Evolutionary conservation across 1,284 basidiomycete species (phyloP), one percentile per base, ranked within the genome.

Genomic region (Cryptococcus jaspeensis): DNA sequence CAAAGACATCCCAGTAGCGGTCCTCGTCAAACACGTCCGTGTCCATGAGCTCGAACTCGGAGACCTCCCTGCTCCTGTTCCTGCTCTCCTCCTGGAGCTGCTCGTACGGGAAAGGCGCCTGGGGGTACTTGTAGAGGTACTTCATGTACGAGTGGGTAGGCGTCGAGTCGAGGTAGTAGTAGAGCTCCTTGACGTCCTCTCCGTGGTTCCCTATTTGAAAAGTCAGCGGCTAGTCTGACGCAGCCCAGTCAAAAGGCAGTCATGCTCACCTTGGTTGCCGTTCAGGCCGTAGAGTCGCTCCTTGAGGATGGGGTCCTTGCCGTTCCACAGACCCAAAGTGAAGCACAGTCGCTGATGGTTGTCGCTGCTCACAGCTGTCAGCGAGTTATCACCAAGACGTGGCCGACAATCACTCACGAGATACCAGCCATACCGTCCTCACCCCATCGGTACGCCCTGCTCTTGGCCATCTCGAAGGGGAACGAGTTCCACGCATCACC

Each of bases 71-170:
- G 65, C 85, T 85, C 48, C 95, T 84, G 69, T 87, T 84, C 65
- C 85, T 80, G 71, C 88, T 94, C 80, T 98, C 93, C 51, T 83
- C 80, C 15, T 94, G 88, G 52, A 99, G 85, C 65, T 96, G 84
- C 73, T 97, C 92, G 79, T 99, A 99, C 0, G 95, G 95, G 78
- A 85, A 99, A 45, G 83, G 81, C 63, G 85, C 82, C 77, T 99
- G 95, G 15, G 95, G 94, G 70, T 98, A 98, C 78, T 98, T 98
- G 86, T 97, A 97, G 58, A 97, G 80, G 78, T 89, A 95, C 79
- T 98, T 99, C 95, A 98, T 98, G 84, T 98, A 99, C 35, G 92
- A 95, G 75, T 99, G 95, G 1, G 94, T 97, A 20, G 95, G 95
- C 0, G 95, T 96, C 52, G 91, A 96, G 78, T 98, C 95, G 64